phyloP scores from a whole-genome alignment of 1,139 yeast genomes.

The Geotrichum cucujoidarum region DNA sequence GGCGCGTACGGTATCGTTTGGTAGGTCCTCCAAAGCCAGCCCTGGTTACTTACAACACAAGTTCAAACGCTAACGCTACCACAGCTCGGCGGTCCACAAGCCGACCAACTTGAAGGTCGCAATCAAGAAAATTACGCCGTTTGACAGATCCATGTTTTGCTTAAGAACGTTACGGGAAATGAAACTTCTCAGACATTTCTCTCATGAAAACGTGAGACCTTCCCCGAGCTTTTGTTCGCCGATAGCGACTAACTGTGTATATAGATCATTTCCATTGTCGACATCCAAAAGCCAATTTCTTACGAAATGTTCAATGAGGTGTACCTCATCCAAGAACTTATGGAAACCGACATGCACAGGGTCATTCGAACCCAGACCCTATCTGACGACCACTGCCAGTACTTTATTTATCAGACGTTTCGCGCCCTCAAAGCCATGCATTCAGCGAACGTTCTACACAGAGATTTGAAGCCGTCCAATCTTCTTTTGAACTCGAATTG shows the following conservation, averaged over 20 bases:
- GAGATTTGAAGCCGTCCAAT: slow-evolving; percentile 91
- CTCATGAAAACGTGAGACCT: slow-evolving; percentile 61
- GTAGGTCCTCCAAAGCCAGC: slow-evolving; percentile 11
- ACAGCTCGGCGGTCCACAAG: slow-evolving; percentile 69
- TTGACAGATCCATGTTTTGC: slow-evolving; percentile 88
- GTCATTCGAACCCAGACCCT: slow-evolving; percentile 82
- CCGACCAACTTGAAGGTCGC: slow-evolving; percentile 91
- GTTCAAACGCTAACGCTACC: too few species aligned
- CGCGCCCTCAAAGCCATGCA: slow-evolving; percentile 89
- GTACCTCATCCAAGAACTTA: slow-evolving; percentile 85
- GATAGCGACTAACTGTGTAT: too few species aligned
- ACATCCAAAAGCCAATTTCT: slow-evolving; percentile 79
- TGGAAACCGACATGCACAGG: slow-evolving; percentile 93
- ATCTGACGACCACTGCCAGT: slow-evolving; percentile 89
- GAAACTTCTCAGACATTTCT: slow-evolving; percentile 78
- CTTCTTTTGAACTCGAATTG: slow-evolving; percentile 83
- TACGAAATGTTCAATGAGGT: slow-evolving; percentile 79
- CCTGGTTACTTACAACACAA: too few species aligned
- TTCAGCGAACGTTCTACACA: slow-evolving; percentile 82
- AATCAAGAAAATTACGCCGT: slow-evolving; percentile 90
- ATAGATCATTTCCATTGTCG: slow-evolving; percentile 72
- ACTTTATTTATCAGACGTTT: slow-evolving; percentile 83
- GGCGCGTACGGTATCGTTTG: slow-evolving; percentile 99
- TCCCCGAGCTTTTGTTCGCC: too few species aligned
- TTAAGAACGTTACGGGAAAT: slow-evolving; percentile 85